Base-by-base conservation (phyloP, 129 eudicot genomes). In the Gnaphalium uliginosum region DNA sequence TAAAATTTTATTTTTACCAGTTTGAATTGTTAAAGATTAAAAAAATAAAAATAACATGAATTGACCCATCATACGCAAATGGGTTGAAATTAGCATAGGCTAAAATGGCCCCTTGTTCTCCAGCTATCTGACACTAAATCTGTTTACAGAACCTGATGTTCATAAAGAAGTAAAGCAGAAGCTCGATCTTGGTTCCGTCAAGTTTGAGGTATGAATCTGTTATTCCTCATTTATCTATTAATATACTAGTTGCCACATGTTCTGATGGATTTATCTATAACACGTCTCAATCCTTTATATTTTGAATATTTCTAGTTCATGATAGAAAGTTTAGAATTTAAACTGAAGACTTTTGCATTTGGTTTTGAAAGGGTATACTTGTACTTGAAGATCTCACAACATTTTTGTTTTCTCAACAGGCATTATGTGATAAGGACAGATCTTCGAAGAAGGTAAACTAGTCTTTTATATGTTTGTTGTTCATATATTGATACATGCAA, bases 151-250 rank as follows among this genome's bases (percentile, higher is more conserved):
- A 80, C 99, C 99, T 54, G 99, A 95, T 80, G 89, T 95, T 85
- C 93, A 82, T 68, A 89, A 81, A 82, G 99, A 95, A 81, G 99
- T 95, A 81, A 95, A 91, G 83, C 91, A 82, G 84, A 91, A 95
- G 89, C 97, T 95, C 17, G 97, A 95, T 66, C 85, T 88, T 74
- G 96, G 94, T 54, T 82, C 99, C 8, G 97, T 91, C 66, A 95
- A 95, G 83, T 95, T 95, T 82, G 99, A 95, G 97, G 99, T 95
- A 64, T 48, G 62, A 54, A 51, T 50, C 35, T 58, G 18, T 68
- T 33, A 37, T 65, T 67, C 51, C 50, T 51, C 63, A 0, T 66
- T 30, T 29, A 30, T 58, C 21, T n/a, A 17, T 4, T 17, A 30
- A 65, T 29, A 26, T 29, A 26, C 21, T 8, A 37, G 46, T 39